These are phyloP conservation scores for Eruca vesicaria DNA, from an alignment of 441 rosid species.

Conservation along the genomic window DNA sequence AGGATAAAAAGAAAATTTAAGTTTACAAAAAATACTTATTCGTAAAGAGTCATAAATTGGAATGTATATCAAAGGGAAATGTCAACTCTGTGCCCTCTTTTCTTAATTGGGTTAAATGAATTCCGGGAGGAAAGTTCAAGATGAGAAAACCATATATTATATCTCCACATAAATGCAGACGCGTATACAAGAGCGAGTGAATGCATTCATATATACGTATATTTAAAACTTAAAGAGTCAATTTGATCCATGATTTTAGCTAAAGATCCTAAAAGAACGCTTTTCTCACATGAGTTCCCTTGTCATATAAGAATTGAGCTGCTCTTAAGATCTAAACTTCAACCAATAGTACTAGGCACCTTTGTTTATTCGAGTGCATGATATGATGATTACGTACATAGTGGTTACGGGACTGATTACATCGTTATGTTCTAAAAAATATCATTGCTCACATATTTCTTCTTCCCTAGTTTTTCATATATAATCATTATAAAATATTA, in stretches of 20 bases:
- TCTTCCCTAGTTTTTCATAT: too few relatives aligned
- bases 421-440: too few relatives aligned
- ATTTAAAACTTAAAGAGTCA: conserved; percentile 16
- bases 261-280: conserved; percentile 69
- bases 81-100: conserved; percentile 23
- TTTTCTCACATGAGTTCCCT: conserved; percentile 46
- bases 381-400: not conserved
- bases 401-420: too few relatives aligned
- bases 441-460: too few relatives aligned
- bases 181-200: conserved; percentile 29
- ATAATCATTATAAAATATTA: too few relatives aligned
- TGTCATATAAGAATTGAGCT: conserved; percentile 14
- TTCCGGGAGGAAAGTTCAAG: not conserved
- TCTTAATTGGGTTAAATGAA: conserved; percentile 23
- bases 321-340: conserved; percentile 9
- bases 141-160: conserved; percentile 1
- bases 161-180: conserved; percentile 14
- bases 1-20: not conserved
- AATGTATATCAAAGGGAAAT: not conserved
- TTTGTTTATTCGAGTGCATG: not conserved
- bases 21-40: not conserved
- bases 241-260: conserved; percentile 35
- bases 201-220: not conserved
- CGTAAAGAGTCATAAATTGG: not conserved
- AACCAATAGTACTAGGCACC: not conserved